Evolutionary conservation across 2,329 filamentous ascomycete species (phyloP), one percentile per base, ranked within the genome.

Genomic region (Colletotrichum horii): DNA sequence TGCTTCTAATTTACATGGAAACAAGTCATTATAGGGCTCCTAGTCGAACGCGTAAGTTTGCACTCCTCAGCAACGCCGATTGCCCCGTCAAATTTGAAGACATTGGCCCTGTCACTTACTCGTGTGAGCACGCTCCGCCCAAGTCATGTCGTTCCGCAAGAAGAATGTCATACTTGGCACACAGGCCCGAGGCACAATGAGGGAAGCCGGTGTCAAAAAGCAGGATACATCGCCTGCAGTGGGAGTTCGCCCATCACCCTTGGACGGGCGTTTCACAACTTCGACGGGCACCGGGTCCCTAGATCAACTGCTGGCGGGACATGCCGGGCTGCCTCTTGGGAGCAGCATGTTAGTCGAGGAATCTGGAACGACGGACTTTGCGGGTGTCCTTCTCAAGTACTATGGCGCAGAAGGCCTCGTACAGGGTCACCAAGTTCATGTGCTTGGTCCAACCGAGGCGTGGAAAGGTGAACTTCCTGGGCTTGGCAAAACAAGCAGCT

Each of bases 371-470:
- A 99, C 97, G 0, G 97, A 99, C 83, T 99, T 98, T 86, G 93
- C 95, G 0, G 95, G 96, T 3, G 91, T 95, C 30, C 86, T 98
- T 74, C 85, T 98, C 60, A 91, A 94, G 71, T 98, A 97, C 83
- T 99, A 95, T 85, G 96, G 96, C 1, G 96, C 96, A 0, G 96
- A 99, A 85, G 97, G 97, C 3, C 91, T 98, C 6, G 91, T 97
- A 8, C 97, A 99, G 82, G 96, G 95, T 2, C 97, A 99, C 81
- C 91, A 93, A 73, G 91, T 99, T 66, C 96, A 98, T 84, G 92
- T 98, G 5, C 89, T 98, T 48, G 96, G 96, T 3, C 89, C 95
- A 77, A 91, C 92, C 9, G 94, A 97, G 76, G 88, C 89, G 62
- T 98, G 97, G 97, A 92, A 93, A 48, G 89, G 94, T 77, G 95